A percentile compares a stretch with the other conserved stretches of the same genome.
These are phyloP conservation scores for Hortaea werneckii DNA, from an alignment of 2,329 filamentous ascomycete genomes.

Conservation along the genomic window DNA sequence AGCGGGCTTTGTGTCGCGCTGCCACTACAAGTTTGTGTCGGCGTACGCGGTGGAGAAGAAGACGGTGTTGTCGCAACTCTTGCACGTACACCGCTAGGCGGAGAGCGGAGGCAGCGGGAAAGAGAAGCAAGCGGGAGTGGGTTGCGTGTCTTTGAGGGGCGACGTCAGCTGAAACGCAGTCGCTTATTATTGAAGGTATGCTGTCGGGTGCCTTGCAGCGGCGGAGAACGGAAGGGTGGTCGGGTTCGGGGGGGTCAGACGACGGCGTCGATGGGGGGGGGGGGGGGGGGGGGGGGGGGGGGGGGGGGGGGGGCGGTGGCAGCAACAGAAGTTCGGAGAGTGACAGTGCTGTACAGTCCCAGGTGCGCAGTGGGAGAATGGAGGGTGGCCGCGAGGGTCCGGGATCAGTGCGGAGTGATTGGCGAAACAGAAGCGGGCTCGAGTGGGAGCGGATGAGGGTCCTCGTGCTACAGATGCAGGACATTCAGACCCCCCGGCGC, in stretches of 20 bases:
- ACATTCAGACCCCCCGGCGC: not conserved
- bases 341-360: not conserved
- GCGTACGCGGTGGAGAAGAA: too few species aligned
- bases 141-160: not conserved
- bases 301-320: not conserved
- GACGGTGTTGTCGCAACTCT: too few species aligned
- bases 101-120: not conserved
- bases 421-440: not conserved
- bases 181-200: too few species aligned
- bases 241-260: not conserved
- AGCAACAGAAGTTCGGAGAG: not conserved
- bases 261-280: not conserved
- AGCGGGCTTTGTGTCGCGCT: not conserved
- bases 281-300: not conserved
- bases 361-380: too few species aligned
- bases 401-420: not conserved
- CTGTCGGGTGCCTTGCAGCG: not conserved
- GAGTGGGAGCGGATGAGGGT: not conserved
- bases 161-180: not conserved
- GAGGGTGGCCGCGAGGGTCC: not conserved
- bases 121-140: not conserved
- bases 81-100: too few species aligned
- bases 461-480: not conserved
- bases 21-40: too few species aligned
- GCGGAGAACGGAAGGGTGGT: not conserved